A percentile compares a stretch with the other conserved stretches of the same genome.
Evolutionary conservation across 1,139 yeast genomes (phyloP).

Genomic region (Citeromyces hawaiiensis): DNA sequence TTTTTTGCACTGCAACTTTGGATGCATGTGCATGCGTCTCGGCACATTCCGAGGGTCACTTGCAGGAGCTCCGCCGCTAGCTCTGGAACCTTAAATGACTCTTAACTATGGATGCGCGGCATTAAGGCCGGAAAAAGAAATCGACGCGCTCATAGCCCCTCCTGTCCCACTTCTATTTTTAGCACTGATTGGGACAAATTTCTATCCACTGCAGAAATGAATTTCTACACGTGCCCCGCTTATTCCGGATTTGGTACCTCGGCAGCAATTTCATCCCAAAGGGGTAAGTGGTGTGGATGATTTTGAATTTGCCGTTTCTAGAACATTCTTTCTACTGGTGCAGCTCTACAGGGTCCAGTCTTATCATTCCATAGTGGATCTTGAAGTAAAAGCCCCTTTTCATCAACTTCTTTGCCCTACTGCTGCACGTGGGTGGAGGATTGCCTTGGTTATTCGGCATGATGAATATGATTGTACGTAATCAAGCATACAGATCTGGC

Average conservation of each 20-base stretch:
- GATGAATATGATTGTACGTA: too few relatives aligned
- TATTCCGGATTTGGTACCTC: not conserved
- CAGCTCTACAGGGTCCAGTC: not conserved
- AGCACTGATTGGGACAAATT: too few relatives aligned
- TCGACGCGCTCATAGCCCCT: not conserved
- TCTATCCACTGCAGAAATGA: not conserved
- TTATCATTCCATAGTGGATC: not conserved
- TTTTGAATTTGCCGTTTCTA: not conserved
- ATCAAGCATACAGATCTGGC: too few relatives aligned
- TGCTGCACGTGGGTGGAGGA: too few relatives aligned
- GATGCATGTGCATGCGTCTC: not conserved
- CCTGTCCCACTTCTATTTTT: not conserved
- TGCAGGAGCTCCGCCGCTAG: not conserved
- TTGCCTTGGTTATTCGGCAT: too few relatives aligned
- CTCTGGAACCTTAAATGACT: not conserved
- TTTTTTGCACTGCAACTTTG: not conserved
- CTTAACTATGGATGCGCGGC: not conserved
- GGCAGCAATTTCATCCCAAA: not conserved
- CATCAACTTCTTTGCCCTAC: too few relatives aligned
- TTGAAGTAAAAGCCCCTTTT: too few relatives aligned
- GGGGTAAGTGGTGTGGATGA: not conserved
- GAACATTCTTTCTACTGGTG: not conserved
- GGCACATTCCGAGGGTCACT: not conserved
- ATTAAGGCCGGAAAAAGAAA: not conserved
- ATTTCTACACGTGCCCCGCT: not conserved